Percentiles rank a stretch among this genome's conserved stretches.
These are phyloP conservation scores for Arthrobotrys conoides DNA, from an alignment of 2,329 filamentous ascomycete genomes.

Conservation along the genomic window DNA sequence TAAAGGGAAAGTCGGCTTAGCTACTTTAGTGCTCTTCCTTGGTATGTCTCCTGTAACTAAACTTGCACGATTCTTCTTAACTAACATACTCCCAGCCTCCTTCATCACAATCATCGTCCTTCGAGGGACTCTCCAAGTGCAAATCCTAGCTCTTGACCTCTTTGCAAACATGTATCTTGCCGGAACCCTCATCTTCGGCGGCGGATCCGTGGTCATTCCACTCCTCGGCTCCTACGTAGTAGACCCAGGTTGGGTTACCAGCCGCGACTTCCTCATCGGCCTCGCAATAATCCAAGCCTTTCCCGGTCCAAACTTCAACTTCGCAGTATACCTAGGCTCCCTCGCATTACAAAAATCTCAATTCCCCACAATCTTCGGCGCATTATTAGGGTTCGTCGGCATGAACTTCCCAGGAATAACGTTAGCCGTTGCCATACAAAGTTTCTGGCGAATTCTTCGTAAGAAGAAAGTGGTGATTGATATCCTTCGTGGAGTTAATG, in stretches of 20 bases:
- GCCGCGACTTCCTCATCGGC: conserved; percentile 79
- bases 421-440: conserved; percentile 71
- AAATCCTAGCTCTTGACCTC: conserved; percentile 72
- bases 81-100: conserved; percentile 65
- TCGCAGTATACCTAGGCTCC: conserved; percentile 73
- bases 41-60: conserved; percentile 63
- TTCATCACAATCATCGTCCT: conserved; percentile 74
- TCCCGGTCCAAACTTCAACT: conserved; percentile 75
- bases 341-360: conserved; percentile 64
- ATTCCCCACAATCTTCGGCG: conserved; percentile 69
- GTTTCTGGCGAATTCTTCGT: conserved; percentile 72
- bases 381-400: conserved; percentile 70
- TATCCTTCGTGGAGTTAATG: conserved; percentile 73
- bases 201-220: conserved; percentile 76
- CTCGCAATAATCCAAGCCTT: conserved; percentile 80
- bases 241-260: conserved; percentile 77
- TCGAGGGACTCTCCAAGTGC: conserved; percentile 66
- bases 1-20: conserved; percentile 30
- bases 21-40: conserved; percentile 68
- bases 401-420: conserved; percentile 72
- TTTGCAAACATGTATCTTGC: conserved; percentile 82
- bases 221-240: conserved; percentile 76
- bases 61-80: too few species aligned
- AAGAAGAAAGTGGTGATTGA: conserved; percentile 70
- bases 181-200: conserved; percentile 76